phyloP scores from a whole-genome alignment of 176 grass and related monocot species.

The Phragmites australis region DNA sequence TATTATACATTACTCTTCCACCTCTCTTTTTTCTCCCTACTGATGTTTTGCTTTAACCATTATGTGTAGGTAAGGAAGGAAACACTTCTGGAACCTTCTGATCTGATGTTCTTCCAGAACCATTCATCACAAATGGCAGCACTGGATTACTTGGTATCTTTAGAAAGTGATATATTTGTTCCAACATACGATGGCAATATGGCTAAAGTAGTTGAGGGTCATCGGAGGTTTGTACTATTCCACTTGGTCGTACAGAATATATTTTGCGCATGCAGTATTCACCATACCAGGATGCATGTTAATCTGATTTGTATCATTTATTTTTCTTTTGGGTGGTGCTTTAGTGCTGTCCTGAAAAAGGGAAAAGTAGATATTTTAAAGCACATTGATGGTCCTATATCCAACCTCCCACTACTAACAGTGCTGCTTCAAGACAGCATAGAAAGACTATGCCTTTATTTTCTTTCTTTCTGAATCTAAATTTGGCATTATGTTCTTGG shows the following conservation, averaged over 20 bases:
- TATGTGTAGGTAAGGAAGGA: conserved; percentile 81
- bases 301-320: background rate
- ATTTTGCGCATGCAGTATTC: background rate
- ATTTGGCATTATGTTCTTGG: background rate
- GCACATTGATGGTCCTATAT: background rate
- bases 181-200: conserved; percentile 96
- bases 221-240: conserved; percentile 67
- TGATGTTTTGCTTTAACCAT: conserved; percentile 8
- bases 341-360: background rate
- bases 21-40: background rate
- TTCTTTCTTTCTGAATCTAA: background rate
- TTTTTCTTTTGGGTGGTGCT: background rate
- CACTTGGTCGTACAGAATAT: background rate
- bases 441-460: background rate
- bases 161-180: conserved; percentile 94
- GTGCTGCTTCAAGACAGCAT: background rate
- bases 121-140: conserved; percentile 99
- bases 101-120: conserved; percentile 91
- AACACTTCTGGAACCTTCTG: conserved; percentile 66
- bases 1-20: background rate
- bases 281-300: conserved; percentile 4
- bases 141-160: conserved; percentile 91
- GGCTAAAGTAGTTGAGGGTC: conserved; percentile 94
- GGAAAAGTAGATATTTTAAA: background rate
- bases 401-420: background rate